phyloP scores from a whole-genome alignment of 306 rosid genomes.

The Hippophae rhamnoides region DNA sequence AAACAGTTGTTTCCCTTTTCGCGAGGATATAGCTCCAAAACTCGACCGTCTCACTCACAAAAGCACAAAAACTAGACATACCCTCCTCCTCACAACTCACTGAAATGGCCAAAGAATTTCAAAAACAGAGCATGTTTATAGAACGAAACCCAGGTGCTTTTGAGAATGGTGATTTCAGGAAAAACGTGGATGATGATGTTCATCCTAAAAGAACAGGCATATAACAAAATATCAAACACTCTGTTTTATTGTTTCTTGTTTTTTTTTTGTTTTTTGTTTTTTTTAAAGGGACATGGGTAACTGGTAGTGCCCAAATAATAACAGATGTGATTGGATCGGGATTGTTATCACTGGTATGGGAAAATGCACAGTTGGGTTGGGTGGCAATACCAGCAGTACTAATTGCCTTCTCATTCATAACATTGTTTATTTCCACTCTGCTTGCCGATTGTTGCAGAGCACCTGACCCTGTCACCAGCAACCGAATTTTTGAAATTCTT shows the following conservation, averaged over 20 bases:
- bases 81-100: no score
- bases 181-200: conserved; percentile 81
- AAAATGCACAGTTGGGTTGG: conserved; percentile 92
- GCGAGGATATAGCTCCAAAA: no score
- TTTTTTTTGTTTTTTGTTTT: background rate
- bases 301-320: conserved; percentile 93
- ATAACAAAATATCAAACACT: background rate
- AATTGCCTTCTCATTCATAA: conserved; percentile 69
- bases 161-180: conserved; percentile 24
- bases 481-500: background rate
- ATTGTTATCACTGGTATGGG: conserved; percentile 86
- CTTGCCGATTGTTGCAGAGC: conserved; percentile 76
- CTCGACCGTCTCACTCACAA: no score
- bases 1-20: no score
- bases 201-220: conserved; percentile 67
- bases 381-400: conserved; percentile 74
- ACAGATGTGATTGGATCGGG: conserved; percentile 98
- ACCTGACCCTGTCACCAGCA: conserved; percentile 79
- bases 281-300: conserved; percentile 74
- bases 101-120: conserved; percentile 29
- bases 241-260: no score
- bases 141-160: conserved; percentile 39
- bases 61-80: no score
- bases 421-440: conserved; percentile 86
- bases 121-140: conserved; percentile 52